Evolutionary conservation across 176 grass and related monocot species (phyloP).

Genomic region (Zizania latifolia): DNA sequence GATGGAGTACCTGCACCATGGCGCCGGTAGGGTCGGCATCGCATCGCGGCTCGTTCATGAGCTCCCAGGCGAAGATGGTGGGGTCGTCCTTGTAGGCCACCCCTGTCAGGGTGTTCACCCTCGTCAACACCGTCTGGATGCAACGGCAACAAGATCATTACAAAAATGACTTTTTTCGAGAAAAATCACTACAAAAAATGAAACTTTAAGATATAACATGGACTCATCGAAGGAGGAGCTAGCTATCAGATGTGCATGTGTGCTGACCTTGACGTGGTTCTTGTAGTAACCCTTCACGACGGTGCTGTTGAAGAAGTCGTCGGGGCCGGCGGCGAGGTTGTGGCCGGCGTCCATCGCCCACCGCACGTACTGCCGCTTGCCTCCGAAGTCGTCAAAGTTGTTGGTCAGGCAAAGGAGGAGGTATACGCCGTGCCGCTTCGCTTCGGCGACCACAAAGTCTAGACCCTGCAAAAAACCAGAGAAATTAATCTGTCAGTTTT

Average conservation of each 20-base stretch:
- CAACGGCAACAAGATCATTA: too few species aligned
- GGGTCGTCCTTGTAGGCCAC: constrained; percentile 69
- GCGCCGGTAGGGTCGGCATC: constrained; percentile 45
- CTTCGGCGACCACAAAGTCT: constrained; percentile 75
- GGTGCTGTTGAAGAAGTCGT: constrained; percentile 66
- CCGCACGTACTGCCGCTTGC: constrained; percentile 59
- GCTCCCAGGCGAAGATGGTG: constrained; percentile 79
- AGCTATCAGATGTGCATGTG: too few species aligned
- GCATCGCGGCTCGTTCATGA: constrained; percentile 86
- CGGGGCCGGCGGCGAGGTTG: constrained; percentile 22
- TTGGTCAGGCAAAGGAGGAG: constrained; percentile 75
- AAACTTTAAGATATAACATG: too few species aligned
- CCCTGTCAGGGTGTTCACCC: constrained; percentile 63
- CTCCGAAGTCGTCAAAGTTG: constrained; percentile 72
- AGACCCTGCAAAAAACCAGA: constrained; percentile 35
- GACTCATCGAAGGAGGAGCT: too few species aligned
- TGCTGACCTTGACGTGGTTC: constrained; percentile 49
- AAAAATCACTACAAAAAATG: too few species aligned
- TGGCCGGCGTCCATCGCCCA: constrained; percentile 57
- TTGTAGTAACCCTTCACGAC: constrained; percentile 72
- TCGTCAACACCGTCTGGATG: constrained; percentile 48
- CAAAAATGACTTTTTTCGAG: too few species aligned
- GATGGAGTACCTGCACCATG: constrained; percentile 25
- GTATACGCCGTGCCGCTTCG: constrained; percentile 43
- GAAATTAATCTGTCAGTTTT: neutral